phyloP scores from a whole-genome alignment of 2,329 filamentous ascomycete genomes.

The Tolypocladium sp. region DNA sequence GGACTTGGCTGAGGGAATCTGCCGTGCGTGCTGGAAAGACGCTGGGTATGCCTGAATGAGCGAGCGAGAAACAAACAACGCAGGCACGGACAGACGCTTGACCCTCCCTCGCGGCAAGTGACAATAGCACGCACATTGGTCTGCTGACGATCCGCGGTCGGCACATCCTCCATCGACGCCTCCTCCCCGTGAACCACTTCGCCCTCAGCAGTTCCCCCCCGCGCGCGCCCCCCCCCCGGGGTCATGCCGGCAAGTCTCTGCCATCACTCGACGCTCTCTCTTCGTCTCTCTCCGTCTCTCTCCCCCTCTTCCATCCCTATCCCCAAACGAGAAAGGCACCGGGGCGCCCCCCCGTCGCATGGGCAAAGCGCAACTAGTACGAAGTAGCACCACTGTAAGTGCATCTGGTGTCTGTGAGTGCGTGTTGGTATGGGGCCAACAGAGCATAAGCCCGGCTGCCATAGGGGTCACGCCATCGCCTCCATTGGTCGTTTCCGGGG shows the following conservation, averaged over 20 bases:
- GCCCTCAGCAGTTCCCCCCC: background rate
- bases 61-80: background rate
- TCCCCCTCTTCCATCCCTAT: background rate
- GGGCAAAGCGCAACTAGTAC: background rate
- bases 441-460: background rate
- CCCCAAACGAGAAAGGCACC: background rate
- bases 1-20: background rate
- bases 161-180: background rate
- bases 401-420: background rate
- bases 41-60: background rate
- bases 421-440: background rate
- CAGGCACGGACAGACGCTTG: background rate
- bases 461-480: background rate
- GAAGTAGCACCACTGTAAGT: background rate
- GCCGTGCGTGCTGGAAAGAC: background rate
- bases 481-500: background rate
- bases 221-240: background rate
- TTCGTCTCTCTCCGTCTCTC: background rate
- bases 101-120: background rate
- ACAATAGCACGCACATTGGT: background rate
- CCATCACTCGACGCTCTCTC: background rate
- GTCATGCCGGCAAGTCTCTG: background rate
- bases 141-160: background rate
- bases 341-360: background rate
- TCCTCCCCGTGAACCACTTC: background rate